A percentile compares a stretch with the other conserved stretches of the same genome.
Conservation (phyloP, 176 grass and related monocot species). For the Musa beccarii region DNA sequence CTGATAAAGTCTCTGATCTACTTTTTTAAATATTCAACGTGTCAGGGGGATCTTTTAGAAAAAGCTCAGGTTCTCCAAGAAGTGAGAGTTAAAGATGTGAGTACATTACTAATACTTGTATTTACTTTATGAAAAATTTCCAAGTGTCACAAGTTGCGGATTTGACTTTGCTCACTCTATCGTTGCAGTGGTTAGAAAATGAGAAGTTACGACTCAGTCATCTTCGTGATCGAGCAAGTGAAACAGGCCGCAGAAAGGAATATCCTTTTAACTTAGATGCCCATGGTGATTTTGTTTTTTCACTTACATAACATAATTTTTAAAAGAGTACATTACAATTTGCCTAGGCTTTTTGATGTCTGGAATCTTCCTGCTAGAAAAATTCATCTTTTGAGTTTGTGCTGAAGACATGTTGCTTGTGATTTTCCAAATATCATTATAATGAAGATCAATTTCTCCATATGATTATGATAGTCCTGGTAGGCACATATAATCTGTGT, state of each 20-base stretch:
- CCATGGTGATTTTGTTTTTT: constrained; percentile 18
- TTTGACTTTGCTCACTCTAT: constrained; percentile 22
- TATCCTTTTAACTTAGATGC: constrained; percentile 67
- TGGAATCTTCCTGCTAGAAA: neutral
- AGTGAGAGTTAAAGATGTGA: constrained; percentile 83
- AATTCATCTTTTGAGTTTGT: too few relatives aligned
- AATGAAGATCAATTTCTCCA: too few relatives aligned
- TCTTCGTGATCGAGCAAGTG: constrained; percentile 97
- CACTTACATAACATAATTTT: neutral
- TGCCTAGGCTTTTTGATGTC: neutral
- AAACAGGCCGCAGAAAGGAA: constrained; percentile 92
- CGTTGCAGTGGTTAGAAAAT: constrained; percentile 70
- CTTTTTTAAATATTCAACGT: constrained; percentile 19
- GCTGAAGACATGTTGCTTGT: neutral
- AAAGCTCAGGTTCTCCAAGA: constrained; percentile 63
- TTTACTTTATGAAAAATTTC: constrained; percentile 27
- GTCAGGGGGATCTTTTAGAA: constrained; percentile 62
- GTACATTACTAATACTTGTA: constrained; percentile 12
- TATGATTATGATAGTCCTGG: too few relatives aligned
- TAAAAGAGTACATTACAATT: neutral
- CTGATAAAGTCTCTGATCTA: constrained; percentile 20
- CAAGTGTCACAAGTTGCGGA: constrained; percentile 13
- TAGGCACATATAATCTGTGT: too few relatives aligned
- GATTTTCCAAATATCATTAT: too few relatives aligned
- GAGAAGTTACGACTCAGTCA: constrained; percentile 79